Conservation (phyloP, 2,329 filamentous ascomycete species). For the Atkinsonella hypoxylon region DNA sequence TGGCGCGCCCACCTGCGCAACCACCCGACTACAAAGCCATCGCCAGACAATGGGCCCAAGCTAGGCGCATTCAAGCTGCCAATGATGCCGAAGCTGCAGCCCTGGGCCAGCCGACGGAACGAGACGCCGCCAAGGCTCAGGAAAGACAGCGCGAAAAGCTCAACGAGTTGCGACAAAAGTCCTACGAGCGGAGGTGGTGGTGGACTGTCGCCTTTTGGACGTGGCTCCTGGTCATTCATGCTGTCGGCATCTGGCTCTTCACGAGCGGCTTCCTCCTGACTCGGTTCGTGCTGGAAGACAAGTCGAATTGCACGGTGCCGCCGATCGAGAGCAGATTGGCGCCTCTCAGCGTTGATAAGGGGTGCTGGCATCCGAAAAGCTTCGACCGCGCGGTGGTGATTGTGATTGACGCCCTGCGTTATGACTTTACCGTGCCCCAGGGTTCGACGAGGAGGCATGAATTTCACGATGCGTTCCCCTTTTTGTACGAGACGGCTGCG, state of each 20-base stretch:
- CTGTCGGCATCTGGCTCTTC: conserved; percentile 78
- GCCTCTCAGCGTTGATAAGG: conserved; percentile 38
- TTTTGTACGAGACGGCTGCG: conserved; percentile 73
- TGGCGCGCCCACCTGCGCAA: conserved; percentile 6
- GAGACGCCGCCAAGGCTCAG: conserved; percentile 24
- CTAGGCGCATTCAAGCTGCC: conserved; percentile 36
- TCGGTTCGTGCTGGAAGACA: conserved; percentile 65
- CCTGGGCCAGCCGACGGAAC: conserved; percentile 19
- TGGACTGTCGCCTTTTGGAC: conserved; percentile 57
- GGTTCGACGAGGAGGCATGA: conserved; percentile 27
- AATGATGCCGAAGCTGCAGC: conserved; percentile 24
- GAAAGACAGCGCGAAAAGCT: conserved; percentile 34
- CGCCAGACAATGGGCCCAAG: conserved; percentile 39
- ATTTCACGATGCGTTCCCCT: conserved; percentile 80
- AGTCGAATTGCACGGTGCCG: conserved; percentile 55
- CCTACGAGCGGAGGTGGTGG: conserved; percentile 40
- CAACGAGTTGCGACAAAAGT: conserved; percentile 34
- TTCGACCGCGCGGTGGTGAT: conserved; percentile 88
- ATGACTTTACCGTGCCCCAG: conserved; percentile 85
- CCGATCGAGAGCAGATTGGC: conserved; percentile 44
- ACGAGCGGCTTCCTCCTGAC: conserved; percentile 91
- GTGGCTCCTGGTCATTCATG: conserved; percentile 62
- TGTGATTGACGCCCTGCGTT: conserved; percentile 84
- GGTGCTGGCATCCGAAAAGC: conserved; percentile 93
- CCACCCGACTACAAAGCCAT: conserved; percentile 38